Base-by-base conservation (phyloP, 352 stramenopile genomes). In the Phytophthora citricola region DNA sequence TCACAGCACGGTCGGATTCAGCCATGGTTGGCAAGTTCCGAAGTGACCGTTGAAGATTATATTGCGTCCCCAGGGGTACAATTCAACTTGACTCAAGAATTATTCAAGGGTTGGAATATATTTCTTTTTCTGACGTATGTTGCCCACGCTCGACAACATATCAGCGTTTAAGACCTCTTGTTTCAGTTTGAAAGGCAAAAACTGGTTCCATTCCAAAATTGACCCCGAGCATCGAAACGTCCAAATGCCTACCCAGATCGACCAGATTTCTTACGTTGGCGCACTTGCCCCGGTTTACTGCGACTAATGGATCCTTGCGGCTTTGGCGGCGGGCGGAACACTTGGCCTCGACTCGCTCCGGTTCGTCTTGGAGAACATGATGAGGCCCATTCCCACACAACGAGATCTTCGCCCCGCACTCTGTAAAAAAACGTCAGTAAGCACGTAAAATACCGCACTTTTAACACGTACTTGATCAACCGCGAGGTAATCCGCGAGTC, bases 311-410 rank as follows among this genome's bases (percentile, higher is more conserved):
- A 34, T 45, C 24, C 24, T 61, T 39, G 38, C 11, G 41, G 40
- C 24, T 34, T 74, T 29, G 43, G 39, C 8, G 29, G 27, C 40
- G 24, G 20, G 22, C 34, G 44, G 4, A 20, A 51, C 8, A 12
- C 12, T 17, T 53, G 44, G 14, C 45, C 29, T 15, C 58, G 56
- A 29, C 53, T 66, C 27, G 31, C 22, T 50, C 46, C 48, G 11
- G 46, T 5, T 50, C 65, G 55, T 40, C 63, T 76, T 29, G 74
- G 74, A 26, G 79, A 84, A 14, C 66, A 71, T 26, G 77, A 82
- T 22, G 77, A 80, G 27, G 80, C 75, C 83, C 83, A 92, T 61
- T 90, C 79, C 73, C 80, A 85, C 41, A 85, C 81, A 10, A 85
- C 49, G 60, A 86, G 65, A 41, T 90, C 64, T 36, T 80, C 69